phyloP scores from a whole-genome alignment of 192 early-diverging fungal genomes.

The Coemansia sp. region DNA sequence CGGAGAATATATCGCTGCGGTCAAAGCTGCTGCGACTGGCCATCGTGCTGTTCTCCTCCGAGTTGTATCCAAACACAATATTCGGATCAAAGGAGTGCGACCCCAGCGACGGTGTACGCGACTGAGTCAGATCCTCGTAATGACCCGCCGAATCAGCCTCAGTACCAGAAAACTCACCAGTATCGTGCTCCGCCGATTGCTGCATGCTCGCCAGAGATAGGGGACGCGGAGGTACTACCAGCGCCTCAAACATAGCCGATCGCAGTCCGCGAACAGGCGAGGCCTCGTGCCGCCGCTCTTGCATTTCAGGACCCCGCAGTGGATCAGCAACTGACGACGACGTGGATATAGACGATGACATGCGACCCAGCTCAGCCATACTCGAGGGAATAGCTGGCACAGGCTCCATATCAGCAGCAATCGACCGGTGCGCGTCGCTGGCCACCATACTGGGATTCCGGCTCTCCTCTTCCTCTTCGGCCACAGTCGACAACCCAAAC shows the following conservation, averaged over 20 bases:
- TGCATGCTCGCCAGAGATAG: neutral
- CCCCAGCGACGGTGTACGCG: conserved; percentile 25
- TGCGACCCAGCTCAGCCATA: neutral
- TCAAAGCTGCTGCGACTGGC: conserved; percentile 55
- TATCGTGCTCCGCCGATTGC: neutral
- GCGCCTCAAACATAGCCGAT: neutral
- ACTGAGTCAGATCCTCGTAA: conserved; percentile 27
- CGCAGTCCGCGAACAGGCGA: neutral
- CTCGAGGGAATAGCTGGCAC: conserved; percentile 5
- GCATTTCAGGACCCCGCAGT: conserved; percentile 15
- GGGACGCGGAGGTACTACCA: neutral
- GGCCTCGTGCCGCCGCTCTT: conserved; percentile 15
- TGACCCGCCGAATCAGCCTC: neutral
- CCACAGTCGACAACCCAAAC: conserved; percentile 46
- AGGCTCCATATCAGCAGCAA: neutral
- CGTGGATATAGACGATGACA: neutral
- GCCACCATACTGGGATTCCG: conserved; percentile 28
- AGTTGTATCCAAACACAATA: conserved; percentile 49
- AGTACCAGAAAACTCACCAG: neutral
- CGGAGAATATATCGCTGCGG: conserved; percentile 30
- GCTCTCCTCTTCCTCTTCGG: conserved; percentile 48
- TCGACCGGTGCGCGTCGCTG: conserved; percentile 13
- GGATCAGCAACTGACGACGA: conserved; percentile 5
- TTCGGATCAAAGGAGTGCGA: conserved; percentile 51
- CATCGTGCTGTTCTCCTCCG: conserved; percentile 55